Conservation (phyloP, 495 filamentous ascomycete species). For the Penicillium ochrochloron region DNA sequence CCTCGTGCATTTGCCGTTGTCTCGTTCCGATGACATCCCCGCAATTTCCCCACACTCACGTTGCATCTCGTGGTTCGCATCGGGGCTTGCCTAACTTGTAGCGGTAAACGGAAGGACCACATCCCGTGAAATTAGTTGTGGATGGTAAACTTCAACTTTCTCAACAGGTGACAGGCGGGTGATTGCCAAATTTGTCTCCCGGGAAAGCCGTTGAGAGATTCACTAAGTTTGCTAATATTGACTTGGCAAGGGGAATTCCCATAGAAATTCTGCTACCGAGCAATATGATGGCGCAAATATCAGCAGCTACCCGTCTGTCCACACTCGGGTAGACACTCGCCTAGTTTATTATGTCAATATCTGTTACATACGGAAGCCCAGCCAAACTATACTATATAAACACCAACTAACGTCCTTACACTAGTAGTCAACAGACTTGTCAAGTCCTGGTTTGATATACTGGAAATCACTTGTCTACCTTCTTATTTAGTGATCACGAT, state of each 20-base stretch:
- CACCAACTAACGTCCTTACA: background rate
- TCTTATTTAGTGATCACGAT: background rate
- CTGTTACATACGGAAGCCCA: background rate
- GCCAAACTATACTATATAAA: background rate
- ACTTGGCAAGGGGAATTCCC: background rate
- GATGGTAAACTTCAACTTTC: background rate
- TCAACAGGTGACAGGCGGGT: background rate
- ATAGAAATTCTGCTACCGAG: background rate
- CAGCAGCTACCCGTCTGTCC: background rate
- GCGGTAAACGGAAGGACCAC: background rate
- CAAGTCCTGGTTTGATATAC: too few species aligned
- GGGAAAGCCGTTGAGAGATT: background rate
- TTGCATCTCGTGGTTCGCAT: background rate
- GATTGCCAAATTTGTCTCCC: too few species aligned
- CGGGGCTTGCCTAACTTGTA: background rate
- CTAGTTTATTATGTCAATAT: background rate
- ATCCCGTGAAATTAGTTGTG: background rate
- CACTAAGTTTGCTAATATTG: background rate
- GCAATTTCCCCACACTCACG: background rate
- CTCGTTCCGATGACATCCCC: background rate
- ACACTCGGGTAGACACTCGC: background rate
- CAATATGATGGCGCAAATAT: background rate
- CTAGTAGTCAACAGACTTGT: too few species aligned
- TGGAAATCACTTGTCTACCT: background rate
- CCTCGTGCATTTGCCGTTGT: conserved; percentile 1